A percentile compares a stretch with the other conserved stretches of the same genome.
phyloP scores from a whole-genome alignment of 192 early-diverging fungal genomes.

The Paraglomus occultum region DNA sequence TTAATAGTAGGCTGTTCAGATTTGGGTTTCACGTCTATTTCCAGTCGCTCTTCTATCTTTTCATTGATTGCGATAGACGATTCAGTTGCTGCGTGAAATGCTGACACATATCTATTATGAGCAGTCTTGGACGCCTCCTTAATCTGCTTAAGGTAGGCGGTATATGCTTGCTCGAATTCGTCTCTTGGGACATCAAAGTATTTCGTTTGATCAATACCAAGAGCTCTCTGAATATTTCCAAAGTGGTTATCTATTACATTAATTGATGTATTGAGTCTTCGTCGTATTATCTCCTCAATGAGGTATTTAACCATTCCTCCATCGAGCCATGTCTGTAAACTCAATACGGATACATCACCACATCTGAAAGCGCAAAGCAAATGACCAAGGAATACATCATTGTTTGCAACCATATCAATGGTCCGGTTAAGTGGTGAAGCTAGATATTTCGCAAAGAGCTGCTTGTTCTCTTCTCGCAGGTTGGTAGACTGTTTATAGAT shows the following conservation, averaged over 20 bases:
- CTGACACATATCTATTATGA: conserved; percentile 10
- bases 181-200: conserved; percentile 29
- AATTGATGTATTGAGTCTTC: conserved; percentile 35
- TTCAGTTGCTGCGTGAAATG: conserved; percentile 15
- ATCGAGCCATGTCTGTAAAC: conserved; percentile 25
- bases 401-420: conserved; percentile 43
- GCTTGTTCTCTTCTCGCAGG: conserved; percentile 38
- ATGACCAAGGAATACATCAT: conserved; percentile 41
- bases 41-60: not conserved
- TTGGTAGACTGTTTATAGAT: conserved; percentile 37
- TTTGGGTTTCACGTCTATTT: not conserved
- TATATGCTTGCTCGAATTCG: conserved; percentile 30
- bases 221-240: conserved; percentile 31
- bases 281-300: conserved; percentile 41
- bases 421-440: conserved; percentile 34
- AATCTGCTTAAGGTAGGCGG: conserved; percentile 27
- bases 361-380: conserved; percentile 40
- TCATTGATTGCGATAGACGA: not conserved
- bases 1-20: not conserved
- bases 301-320: conserved; percentile 30
- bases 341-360: conserved; percentile 32
- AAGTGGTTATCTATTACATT: conserved; percentile 29
- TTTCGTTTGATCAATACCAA: conserved; percentile 29
- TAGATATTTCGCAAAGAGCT: conserved; percentile 34
- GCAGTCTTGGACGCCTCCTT: not conserved